These are phyloP conservation scores for Hypoxylon sp. DNA, from an alignment of 2,329 filamentous ascomycete species.

Conservation along the genomic window DNA sequence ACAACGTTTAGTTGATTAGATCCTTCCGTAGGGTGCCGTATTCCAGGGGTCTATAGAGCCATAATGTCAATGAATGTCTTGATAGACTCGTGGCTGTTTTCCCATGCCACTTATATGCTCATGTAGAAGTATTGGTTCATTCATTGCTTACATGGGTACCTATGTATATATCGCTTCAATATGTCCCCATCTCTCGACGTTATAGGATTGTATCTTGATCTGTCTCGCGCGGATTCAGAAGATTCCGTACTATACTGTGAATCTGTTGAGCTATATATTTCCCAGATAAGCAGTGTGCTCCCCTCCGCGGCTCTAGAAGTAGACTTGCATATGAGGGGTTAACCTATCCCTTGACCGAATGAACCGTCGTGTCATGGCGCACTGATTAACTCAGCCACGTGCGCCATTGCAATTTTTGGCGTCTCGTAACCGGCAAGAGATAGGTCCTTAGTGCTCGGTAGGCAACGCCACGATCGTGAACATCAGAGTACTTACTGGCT, in stretches of 20 bases:
- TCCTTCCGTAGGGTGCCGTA: slow-evolving; percentile 2
- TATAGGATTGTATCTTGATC: background rate
- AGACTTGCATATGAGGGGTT: slow-evolving; percentile 1
- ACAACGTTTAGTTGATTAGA: slow-evolving; percentile 6
- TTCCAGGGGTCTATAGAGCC: background rate
- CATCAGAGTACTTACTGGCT: background rate
- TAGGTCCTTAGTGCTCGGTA: background rate
- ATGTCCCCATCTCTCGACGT: background rate
- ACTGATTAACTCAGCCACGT: background rate
- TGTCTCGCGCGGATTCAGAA: background rate
- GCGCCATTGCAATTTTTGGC: background rate
- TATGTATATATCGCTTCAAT: background rate
- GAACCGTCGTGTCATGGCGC: background rate
- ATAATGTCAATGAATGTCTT: background rate
- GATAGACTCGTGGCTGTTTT: background rate
- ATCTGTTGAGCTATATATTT: background rate
- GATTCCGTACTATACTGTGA: background rate
- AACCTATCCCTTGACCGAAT: background rate
- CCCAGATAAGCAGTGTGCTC: background rate
- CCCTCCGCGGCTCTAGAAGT: background rate
- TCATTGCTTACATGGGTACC: background rate
- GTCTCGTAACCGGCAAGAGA: background rate
- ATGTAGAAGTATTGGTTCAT: background rate
- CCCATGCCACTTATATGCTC: background rate
- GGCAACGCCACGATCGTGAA: background rate